A percentile compares a stretch with the other conserved stretches of the same genome.
Conservation (phyloP, 2,329 filamentous ascomycete species). For the Cucurbitaria berberidis region DNA sequence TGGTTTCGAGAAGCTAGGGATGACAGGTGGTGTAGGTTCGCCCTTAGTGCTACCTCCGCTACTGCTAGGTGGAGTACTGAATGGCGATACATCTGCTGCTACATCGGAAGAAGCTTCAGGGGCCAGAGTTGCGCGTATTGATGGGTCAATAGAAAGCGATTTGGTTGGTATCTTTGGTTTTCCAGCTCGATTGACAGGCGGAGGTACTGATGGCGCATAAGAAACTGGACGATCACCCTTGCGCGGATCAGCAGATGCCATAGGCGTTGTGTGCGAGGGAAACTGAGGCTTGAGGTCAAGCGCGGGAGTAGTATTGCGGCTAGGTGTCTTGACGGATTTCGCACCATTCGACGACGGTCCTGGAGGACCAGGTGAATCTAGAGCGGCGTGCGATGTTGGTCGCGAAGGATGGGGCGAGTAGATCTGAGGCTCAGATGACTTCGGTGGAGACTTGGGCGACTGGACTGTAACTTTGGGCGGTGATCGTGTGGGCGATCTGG, state of each 20-base stretch:
- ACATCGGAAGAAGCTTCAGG: conserved; percentile 50
- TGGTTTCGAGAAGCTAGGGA: conserved; percentile 33
- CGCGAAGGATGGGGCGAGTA: conserved; percentile 45
- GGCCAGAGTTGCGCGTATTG: conserved; percentile 34
- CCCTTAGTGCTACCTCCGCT: conserved; percentile 64
- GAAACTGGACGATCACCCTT: conserved; percentile 50
- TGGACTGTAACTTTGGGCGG: conserved; percentile 72
- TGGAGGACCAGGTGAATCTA: conserved; percentile 30
- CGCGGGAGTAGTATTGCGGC: conserved; percentile 50
- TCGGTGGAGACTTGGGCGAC: conserved; percentile 72
- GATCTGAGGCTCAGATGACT: conserved; percentile 43
- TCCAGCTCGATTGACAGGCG: conserved; percentile 79
- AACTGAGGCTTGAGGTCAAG: conserved; percentile 47
- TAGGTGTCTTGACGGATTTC: conserved; percentile 47
- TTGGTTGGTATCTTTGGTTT: conserved; percentile 72
- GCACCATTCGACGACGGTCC: conserved; percentile 23
- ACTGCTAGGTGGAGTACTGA: conserved; percentile 82
- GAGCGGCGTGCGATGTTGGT: conserved; percentile 28
- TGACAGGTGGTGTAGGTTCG: conserved; percentile 28
- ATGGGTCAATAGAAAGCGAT: conserved; percentile 36
- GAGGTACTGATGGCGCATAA: conserved; percentile 58
- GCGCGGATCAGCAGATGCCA: conserved; percentile 33
- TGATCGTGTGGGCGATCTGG: conserved; percentile 56
- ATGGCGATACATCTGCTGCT: conserved; percentile 71
- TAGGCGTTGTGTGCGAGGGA: conserved; percentile 18